Base-by-base conservation (phyloP, 164 flowering plant species). In the Vitis rotundifolia region DNA sequence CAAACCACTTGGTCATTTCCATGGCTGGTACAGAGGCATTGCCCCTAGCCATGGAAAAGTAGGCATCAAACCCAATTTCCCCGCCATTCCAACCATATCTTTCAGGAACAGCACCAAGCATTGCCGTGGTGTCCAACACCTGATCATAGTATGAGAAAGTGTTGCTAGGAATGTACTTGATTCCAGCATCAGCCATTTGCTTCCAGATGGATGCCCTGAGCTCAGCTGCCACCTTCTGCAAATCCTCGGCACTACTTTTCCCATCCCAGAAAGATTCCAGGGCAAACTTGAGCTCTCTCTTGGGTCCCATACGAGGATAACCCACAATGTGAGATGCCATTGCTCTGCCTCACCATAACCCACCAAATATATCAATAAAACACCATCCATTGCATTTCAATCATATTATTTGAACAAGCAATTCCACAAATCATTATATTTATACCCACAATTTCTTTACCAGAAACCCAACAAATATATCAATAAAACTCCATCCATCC, bases 1-100 rank as follows among this genome's bases (percentile, higher is more conserved):
- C 97, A 60, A 91, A 91, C 97, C 97, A 91, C 85, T 91, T 91
- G 85, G 97, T 91, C 97, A 91, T 91, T 71, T 91, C 97, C 97
- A 91, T 91, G 67, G 97, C 94, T 60, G 97, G 94, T 2, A 87
- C 89, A 66, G 94, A 76, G 59, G 94, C 91, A 76, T 91, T 91
- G 16, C 97, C 97, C 70, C 97, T 84, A 37, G 92, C 97, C 97
- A 91, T 91, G 71, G 97, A 86, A 85, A 91, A 91, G 80, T 89
- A 91, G n/a, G 81, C 79, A 61, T 83, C 91, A 57, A 89, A 88
- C 5, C 86, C 94, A 63, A 89, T 85, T 84, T 91, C 97, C 59
- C 89, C 90, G 67, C 94, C 92, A 26, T 71, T 80, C 91, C 92
- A 91, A 29, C 77, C 77, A 66, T 89, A 91, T 76, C 97, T 87